Base-by-base conservation (phyloP, 805 yeast species). In the Metschnikowia hibisci region DNA sequence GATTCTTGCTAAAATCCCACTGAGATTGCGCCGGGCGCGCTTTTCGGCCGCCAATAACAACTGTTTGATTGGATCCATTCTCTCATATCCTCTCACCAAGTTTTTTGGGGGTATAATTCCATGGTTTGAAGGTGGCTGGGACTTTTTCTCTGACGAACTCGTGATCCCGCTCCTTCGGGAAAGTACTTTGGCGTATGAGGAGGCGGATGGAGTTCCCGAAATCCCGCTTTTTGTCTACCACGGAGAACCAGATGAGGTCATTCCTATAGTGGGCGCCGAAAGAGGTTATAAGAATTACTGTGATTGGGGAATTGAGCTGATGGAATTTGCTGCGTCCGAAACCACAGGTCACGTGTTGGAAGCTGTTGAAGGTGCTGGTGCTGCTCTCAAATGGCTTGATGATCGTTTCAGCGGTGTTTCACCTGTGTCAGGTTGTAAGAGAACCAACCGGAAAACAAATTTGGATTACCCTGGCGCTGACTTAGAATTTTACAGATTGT, bases 241-340 rank as follows among this genome's bases (percentile, higher is more conserved):
- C 35, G 62, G 58, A 2, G 16, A 34, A 9, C 34, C 35, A 7
- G 66, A 62, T 44, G 47, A 50, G 18, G 48, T 61, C 10, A 55
- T 58, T 11, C 66, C 65, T 2, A 13, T 37, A 13, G 36, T 10
- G 37, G 56, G 36, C 2, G 50, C 56, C n/a, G 38, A 50, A 35
- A 47, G 49, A 13, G 52, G 54, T 2, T 63, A 57, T 32, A 51
- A 53, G 8, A 55, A 52, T 39, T 66, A 63, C 61, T 64, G 70
- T 46, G 53, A 48, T 4, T 46, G 57, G 52, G 66, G 65, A 2
- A 55, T 60, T 10, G 38, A 39, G 14, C 58, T 63, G 11, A 47
- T 61, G 30, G 69, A 65, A 45, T 57, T 62, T 44, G 54, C 63
- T 4, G 51, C 45, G 15, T 56, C 58, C 22, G 31, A 50, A 12